phyloP scores from a whole-genome alignment of 2,329 filamentous ascomycete genomes.

The Xylaria sp. region DNA sequence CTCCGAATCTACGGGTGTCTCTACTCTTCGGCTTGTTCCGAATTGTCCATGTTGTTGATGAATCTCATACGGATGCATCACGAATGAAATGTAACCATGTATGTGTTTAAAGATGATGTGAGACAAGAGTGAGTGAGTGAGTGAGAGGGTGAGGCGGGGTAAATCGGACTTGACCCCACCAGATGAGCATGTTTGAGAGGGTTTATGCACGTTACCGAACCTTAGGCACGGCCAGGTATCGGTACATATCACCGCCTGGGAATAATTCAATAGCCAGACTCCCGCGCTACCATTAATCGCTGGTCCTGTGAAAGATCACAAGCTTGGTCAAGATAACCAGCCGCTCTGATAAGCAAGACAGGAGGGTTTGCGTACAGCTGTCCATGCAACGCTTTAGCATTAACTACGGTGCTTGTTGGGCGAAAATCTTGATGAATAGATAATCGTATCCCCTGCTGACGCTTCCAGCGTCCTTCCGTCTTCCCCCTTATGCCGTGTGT shows the following conservation, averaged over 20 bases:
- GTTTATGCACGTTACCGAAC: conserved; percentile 51
- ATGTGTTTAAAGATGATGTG: conserved; percentile 5
- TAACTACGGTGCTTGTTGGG: background rate
- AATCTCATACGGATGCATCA: background rate
- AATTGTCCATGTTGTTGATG: too few species aligned
- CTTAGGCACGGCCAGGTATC: conserved; percentile 45
- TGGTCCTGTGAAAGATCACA: background rate
- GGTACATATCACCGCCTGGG: conserved; percentile 39
- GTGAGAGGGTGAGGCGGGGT: conserved; percentile 20
- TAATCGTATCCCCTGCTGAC: background rate
- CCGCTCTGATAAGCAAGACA: too few species aligned
- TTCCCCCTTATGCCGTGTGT: conserved; percentile 17
- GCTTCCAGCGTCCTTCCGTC: conserved; percentile 1
- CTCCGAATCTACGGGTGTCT: too few species aligned
- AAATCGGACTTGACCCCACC: conserved; percentile 1
- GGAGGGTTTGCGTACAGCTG: background rate
- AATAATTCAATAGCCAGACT: background rate
- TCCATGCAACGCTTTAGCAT: background rate
- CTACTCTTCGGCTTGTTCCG: too few species aligned
- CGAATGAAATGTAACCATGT: background rate
- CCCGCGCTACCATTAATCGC: background rate
- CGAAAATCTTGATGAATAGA: conserved; percentile 15
- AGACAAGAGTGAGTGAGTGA: conserved; percentile 14
- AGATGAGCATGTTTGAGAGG: conserved; percentile 64
- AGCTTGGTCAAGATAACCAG: background rate